Conservation (phyloP, 805 yeast genomes). For the Candida multigemmis region DNA sequence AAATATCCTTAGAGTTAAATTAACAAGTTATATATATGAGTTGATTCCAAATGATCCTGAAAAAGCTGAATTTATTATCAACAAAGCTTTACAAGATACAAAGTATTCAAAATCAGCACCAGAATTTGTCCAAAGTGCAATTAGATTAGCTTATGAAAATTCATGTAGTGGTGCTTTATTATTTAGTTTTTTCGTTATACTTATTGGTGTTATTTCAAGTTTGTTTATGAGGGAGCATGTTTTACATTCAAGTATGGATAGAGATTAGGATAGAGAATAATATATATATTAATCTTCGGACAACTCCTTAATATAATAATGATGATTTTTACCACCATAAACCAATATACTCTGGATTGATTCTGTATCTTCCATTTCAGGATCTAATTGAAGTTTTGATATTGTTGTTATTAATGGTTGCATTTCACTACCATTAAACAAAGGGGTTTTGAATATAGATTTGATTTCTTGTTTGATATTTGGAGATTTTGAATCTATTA, state of each 20-base stretch:
- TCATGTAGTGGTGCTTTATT: conserved; percentile 47
- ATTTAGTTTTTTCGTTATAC: conserved; percentile 34
- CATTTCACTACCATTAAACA: too few relatives aligned
- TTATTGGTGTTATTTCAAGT: conserved; percentile 31
- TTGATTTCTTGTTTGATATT: too few relatives aligned
- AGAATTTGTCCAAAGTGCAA: conserved; percentile 32
- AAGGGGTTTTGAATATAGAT: too few relatives aligned
- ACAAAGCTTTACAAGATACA: conserved; percentile 46
- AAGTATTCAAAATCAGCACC: conserved; percentile 50
- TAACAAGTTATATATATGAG: conserved; percentile 9
- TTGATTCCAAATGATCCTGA: conserved; percentile 19
- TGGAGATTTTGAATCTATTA: conserved; percentile 10
- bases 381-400: too few relatives aligned
- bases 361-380: too few relatives aligned
- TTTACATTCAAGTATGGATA: conserved; percentile 42
- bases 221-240: conserved; percentile 49
- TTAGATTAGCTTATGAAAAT: conserved; percentile 41
- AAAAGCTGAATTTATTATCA: conserved; percentile 35
- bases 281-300: too few relatives aligned
- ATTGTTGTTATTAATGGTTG: too few relatives aligned
- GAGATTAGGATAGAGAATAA: conserved; percentile 16
- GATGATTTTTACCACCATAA: conserved; percentile 7
- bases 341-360: too few relatives aligned
- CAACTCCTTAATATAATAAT: conserved; percentile 7
- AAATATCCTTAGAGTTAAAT: conserved; percentile 23